phyloP scores from a whole-genome alignment of 1,284 basidiomycete genomes.

The Anthracocystis setariae region DNA sequence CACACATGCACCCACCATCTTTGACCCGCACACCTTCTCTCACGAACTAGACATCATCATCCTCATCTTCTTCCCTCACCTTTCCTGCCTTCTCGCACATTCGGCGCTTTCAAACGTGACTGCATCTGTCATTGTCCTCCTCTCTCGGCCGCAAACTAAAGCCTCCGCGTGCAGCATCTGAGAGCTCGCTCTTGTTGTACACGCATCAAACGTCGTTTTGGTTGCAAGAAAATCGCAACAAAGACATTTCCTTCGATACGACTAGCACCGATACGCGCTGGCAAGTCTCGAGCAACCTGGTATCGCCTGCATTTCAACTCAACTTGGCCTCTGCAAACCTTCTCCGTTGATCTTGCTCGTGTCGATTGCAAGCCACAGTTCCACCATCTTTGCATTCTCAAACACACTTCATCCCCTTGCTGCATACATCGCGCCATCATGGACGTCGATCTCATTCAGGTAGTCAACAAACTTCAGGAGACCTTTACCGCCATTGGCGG shows the following conservation, averaged over 20 bases:
- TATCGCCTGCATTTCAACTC: no score
- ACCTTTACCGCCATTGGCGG: slow-evolving; percentile 69
- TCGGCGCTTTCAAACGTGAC: not conserved
- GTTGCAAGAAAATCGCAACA: no score
- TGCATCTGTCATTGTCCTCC: not conserved
- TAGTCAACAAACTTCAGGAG: slow-evolving; percentile 91
- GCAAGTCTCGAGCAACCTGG: no score
- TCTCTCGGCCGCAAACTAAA: no score
- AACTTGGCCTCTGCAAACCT: no score
- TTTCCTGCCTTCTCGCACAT: not conserved
- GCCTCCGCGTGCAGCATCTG: no score
- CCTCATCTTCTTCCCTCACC: not conserved
- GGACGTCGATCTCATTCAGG: slow-evolving; percentile 82
- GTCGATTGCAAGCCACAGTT: not conserved
- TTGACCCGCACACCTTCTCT: not conserved
- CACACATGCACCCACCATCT: not conserved
- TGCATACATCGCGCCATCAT: slow-evolving; percentile 24
- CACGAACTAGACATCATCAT: not conserved
- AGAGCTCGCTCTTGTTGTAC: no score
- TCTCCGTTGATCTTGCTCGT: no score
- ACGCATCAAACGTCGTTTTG: no score
- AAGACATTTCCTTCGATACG: no score
- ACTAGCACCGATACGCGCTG: no score
- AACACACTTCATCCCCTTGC: not conserved
- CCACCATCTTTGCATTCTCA: not conserved